Evolutionary conservation across 441 rosid genomes (phyloP).

Genomic region (Euphorbia schlechtendalii): DNA sequence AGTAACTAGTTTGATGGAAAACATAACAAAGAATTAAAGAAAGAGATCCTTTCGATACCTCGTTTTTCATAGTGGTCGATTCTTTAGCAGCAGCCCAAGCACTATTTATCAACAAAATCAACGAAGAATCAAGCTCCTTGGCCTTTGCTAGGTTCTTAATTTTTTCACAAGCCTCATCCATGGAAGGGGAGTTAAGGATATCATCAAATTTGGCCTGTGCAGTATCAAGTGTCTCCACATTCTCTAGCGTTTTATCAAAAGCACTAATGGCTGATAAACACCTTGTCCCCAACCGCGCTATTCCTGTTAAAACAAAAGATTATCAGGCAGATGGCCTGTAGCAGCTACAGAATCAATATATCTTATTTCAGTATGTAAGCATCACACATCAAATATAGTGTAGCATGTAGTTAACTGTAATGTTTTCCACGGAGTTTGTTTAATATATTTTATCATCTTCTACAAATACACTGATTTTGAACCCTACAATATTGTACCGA

Average conservation of each 20-base stretch:
- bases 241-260: slow-evolving; percentile 67
- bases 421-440: slow-evolving; percentile 3
- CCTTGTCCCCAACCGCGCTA: slow-evolving; percentile 70
- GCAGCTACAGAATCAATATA: background rate
- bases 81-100: slow-evolving; percentile 91
- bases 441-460: too few relatives aligned
- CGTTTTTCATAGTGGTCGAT: slow-evolving; percentile 58
- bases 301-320: slow-evolving; percentile 38
- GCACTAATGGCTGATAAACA: slow-evolving; percentile 87
- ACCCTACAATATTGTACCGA: too few relatives aligned
- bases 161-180: slow-evolving; percentile 82
- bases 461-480: too few relatives aligned
- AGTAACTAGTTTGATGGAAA: background rate
- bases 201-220: slow-evolving; percentile 90
- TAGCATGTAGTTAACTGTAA: background rate
- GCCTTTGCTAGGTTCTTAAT: slow-evolving; percentile 75
- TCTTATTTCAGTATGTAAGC: background rate
- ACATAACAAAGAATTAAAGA: background rate
- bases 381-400: background rate
- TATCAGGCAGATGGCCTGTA: background rate
- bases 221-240: slow-evolving; percentile 56
- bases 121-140: slow-evolving; percentile 84
- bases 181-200: slow-evolving; percentile 68
- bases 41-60: slow-evolving; percentile 35
- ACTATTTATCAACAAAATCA: slow-evolving; percentile 69